Evolutionary conservation across 2,329 filamentous ascomycete genomes (phyloP).

Genomic region (Metarhizium album): DNA sequence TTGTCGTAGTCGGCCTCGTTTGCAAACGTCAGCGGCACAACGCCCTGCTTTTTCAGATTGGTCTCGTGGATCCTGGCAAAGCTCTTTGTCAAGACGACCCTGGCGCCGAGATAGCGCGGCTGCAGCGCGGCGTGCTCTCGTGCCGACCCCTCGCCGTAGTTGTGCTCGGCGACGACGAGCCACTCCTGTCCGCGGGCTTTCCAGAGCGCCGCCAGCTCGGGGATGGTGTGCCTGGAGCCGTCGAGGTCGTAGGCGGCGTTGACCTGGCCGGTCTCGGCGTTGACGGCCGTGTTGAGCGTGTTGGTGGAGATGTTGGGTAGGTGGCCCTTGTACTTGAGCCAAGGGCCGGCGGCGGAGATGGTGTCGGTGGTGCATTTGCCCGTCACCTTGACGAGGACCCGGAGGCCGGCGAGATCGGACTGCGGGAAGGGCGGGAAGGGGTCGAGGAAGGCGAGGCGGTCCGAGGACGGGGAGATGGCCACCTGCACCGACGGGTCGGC

Average conservation of each 20-base stretch:
- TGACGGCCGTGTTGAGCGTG: slow-evolving; percentile 90
- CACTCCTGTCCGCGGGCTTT: slow-evolving; percentile 64
- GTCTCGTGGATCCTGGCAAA: slow-evolving; percentile 94
- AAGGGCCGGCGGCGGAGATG: slow-evolving; percentile 91
- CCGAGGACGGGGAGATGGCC: slow-evolving; percentile 75
- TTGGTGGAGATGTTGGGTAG: slow-evolving; percentile 96
- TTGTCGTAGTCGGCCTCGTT: slow-evolving; percentile 80
- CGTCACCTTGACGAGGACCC: slow-evolving; percentile 89
- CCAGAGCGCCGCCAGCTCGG: slow-evolving; percentile 79
- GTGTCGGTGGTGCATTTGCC: slow-evolving; percentile 99
- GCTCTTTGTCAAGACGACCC: slow-evolving; percentile 73
- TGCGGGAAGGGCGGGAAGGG: slow-evolving; percentile 79
- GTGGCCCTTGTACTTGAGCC: slow-evolving; percentile 99
- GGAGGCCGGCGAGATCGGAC: slow-evolving; percentile 63
- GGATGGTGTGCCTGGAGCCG: slow-evolving; percentile 66
- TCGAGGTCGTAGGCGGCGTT: slow-evolving; percentile 85
- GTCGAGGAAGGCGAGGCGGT: slow-evolving; percentile 81
- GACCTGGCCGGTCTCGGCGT: slow-evolving; percentile 84
- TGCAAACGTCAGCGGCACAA: slow-evolving; percentile 85
- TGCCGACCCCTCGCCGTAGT: slow-evolving; percentile 87
- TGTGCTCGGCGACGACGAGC: slow-evolving; percentile 95
- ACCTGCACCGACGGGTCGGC: slow-evolving; percentile 64
- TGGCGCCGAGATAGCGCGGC: slow-evolving; percentile 78
- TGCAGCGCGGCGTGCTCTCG: slow-evolving; percentile 85
- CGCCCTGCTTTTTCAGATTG: slow-evolving; percentile 93